Percentiles rank a stretch among this genome's conserved stretches.
These are phyloP conservation scores for Coniochaeta pulveracea DNA, from an alignment of 2,329 filamentous ascomycete species.

Conservation along the genomic window DNA sequence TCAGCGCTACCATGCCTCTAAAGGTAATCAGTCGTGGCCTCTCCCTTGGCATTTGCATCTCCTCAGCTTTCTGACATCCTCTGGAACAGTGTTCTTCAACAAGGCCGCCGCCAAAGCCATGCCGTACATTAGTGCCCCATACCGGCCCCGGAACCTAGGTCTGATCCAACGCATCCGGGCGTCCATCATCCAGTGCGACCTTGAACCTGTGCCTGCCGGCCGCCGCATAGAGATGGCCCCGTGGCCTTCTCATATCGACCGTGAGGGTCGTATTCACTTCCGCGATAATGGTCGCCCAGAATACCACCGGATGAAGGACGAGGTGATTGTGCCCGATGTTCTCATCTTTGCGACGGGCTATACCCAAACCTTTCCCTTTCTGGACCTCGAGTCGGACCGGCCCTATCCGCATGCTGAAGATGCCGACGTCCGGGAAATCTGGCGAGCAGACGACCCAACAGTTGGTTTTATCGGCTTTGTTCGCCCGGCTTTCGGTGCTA, in stretches of 20 bases:
- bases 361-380: slow-evolving; percentile 21
- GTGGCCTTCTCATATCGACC: slow-evolving; percentile 28
- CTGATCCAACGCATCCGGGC: slow-evolving; percentile 24
- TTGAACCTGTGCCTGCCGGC: slow-evolving; percentile 22
- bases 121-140: slow-evolving; percentile 26
- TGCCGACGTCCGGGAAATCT: slow-evolving; percentile 24
- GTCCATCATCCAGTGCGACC: slow-evolving; percentile 20
- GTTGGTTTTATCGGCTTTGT: slow-evolving; percentile 28
- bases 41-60: neutral
- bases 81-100: slow-evolving; percentile 26
- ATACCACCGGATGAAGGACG: slow-evolving; percentile 13
- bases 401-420: slow-evolving; percentile 19
- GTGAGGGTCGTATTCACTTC: slow-evolving; percentile 25
- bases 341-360: slow-evolving; percentile 37
- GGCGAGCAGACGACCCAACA: slow-evolving; percentile 16
- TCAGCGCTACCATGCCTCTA: slow-evolving; percentile 19
- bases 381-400: neutral
- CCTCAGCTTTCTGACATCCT: neutral
- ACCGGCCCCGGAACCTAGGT: slow-evolving; percentile 16
- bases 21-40: slow-evolving; percentile 9
- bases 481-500: slow-evolving; percentile 26
- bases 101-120: slow-evolving; percentile 29
- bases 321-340: slow-evolving; percentile 26
- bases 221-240: slow-evolving; percentile 29
- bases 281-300: slow-evolving; percentile 16